Evolutionary conservation across 225 moss, liverwort and hornwort genomes (phyloP).

Genomic region (Thuidium tamariscinum): DNA sequence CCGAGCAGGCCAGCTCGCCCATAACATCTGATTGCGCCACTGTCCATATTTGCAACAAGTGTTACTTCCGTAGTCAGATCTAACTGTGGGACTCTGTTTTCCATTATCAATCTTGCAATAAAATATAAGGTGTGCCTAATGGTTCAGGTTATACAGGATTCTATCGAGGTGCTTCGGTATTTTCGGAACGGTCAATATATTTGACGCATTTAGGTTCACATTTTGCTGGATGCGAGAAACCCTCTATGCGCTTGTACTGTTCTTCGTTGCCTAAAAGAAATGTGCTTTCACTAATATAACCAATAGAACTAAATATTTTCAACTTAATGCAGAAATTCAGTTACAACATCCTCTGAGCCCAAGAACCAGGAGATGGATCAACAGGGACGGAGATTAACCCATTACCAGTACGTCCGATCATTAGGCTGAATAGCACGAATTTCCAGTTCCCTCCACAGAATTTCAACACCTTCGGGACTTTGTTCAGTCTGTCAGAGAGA

Average conservation of each 20-base stretch:
- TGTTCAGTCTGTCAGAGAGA: conserved; percentile 38
- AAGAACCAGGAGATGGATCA: not conserved
- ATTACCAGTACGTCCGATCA: conserved; percentile 49
- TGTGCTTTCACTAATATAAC: not conserved
- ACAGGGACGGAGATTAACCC: not conserved
- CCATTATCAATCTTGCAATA: not conserved
- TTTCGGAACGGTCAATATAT: not conserved
- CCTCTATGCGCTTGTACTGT: not conserved
- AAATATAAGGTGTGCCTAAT: not conserved
- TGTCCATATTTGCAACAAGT: conserved; percentile 12
- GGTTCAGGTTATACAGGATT: not conserved
- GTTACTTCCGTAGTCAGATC: conserved; percentile 1
- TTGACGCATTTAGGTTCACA: not conserved
- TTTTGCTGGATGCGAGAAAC: not conserved
- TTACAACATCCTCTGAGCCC: not conserved
- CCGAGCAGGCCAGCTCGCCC: conserved; percentile 44
- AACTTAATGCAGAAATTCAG: not conserved
- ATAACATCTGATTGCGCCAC: conserved; percentile 62
- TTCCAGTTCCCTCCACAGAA: conserved; percentile 34
- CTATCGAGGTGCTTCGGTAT: not conserved
- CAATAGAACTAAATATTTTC: not conserved
- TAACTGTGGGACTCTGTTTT: not conserved
- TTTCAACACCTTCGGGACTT: conserved; percentile 49
- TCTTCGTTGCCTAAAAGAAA: not conserved
- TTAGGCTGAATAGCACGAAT: conserved; percentile 34